Evolutionary conservation across 2,329 filamentous ascomycete species (phyloP).

Genomic region (Phialophora expanda): DNA sequence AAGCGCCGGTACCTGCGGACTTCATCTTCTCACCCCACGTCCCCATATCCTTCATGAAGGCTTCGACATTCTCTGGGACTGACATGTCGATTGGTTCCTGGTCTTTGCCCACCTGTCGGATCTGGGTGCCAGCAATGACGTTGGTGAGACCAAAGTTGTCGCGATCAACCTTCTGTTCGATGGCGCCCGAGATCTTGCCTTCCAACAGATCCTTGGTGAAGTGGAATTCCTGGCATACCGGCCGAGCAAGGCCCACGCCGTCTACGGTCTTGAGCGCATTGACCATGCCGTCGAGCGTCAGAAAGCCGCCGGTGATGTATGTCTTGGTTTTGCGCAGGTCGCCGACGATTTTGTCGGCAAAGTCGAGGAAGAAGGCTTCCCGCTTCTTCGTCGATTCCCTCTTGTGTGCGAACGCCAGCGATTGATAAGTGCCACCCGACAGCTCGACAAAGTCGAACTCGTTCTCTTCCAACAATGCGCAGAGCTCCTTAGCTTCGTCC

Average conservation of each 20-base stretch:
- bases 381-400: conserved; percentile 61
- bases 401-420: conserved; percentile 58
- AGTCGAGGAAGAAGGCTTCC: conserved; percentile 66
- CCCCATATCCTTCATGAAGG: conserved; percentile 57
- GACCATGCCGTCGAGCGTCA: conserved; percentile 62
- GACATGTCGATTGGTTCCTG: conserved; percentile 60
- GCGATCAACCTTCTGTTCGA: conserved; percentile 56
- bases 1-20: conserved; percentile 47
- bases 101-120: conserved; percentile 59
- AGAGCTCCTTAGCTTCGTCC: conserved; percentile 57
- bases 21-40: conserved; percentile 50
- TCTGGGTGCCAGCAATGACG: conserved; percentile 57
- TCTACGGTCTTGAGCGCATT: conserved; percentile 63
- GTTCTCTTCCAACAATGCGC: conserved; percentile 43
- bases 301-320: conserved; percentile 65
- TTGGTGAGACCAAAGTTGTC: conserved; percentile 59
- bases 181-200: conserved; percentile 52
- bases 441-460: conserved; percentile 60
- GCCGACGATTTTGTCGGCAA: conserved; percentile 60
- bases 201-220: conserved; percentile 42
- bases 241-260: conserved; percentile 63
- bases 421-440: conserved; percentile 65
- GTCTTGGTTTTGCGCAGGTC: conserved; percentile 59
- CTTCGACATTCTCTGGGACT: conserved; percentile 53
- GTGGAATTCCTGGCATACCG: conserved; percentile 57